Evolutionary conservation across 306 rosid species (phyloP).

Genomic region (Canavalia ensiformis): DNA sequence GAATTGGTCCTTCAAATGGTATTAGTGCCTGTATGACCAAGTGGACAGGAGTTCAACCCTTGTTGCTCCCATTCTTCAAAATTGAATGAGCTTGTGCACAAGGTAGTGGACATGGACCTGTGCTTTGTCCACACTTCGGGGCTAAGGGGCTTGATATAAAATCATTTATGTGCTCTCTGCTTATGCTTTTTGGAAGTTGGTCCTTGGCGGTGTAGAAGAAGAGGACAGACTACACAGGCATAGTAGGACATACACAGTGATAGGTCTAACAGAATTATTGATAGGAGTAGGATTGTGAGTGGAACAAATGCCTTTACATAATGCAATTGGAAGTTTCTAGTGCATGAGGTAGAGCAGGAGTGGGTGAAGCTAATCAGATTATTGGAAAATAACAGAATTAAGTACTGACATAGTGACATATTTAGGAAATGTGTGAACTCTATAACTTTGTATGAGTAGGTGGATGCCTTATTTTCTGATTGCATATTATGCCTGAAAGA

Average conservation of each 20-base stretch:
- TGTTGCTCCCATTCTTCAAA: neutral
- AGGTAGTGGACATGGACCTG: neutral
- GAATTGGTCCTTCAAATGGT: constrained; percentile 26
- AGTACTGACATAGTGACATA: neutral
- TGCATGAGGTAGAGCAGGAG: neutral
- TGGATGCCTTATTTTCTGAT: constrained; percentile 35
- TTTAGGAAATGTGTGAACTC: constrained; percentile 13
- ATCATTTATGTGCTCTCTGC: neutral
- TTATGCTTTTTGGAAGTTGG: constrained; percentile 18
- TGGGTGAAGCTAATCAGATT: neutral
- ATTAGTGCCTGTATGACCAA: neutral
- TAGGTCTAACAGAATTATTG: neutral
- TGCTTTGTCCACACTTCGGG: constrained; percentile 9
- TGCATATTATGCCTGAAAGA: constrained; percentile 31
- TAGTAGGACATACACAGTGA: neutral
- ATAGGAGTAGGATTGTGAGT: neutral
- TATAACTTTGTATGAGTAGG: constrained; percentile 2
- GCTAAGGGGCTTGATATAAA: constrained; percentile 3
- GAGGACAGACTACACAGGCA: neutral
- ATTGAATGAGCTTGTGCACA: neutral
- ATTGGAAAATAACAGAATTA: constrained; percentile 19
- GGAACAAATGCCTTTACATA: neutral
- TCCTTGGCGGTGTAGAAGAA: constrained; percentile 24
- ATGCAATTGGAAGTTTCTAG: constrained; percentile 12
- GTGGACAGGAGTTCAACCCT: neutral